Conservation (phyloP, 2,329 filamentous ascomycete species). For the Aspergillus jensenii region DNA sequence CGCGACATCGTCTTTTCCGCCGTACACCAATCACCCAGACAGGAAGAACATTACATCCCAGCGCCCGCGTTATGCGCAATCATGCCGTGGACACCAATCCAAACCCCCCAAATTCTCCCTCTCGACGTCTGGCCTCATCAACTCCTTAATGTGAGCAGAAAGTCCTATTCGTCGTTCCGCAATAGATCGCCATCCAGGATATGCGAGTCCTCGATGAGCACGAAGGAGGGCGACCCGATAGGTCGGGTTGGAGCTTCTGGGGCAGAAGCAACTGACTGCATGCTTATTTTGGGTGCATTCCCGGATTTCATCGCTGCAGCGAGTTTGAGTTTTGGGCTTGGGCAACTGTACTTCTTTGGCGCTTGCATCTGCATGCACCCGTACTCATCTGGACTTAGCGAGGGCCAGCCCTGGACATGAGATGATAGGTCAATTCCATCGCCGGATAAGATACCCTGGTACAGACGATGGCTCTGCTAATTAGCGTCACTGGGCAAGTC, state of each 20-base stretch:
- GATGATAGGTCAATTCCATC: slow-evolving; percentile 7
- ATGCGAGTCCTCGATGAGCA: slow-evolving; percentile 1
- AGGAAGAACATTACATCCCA: no score
- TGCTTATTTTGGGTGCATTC: slow-evolving; percentile 3
- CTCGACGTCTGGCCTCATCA: background rate
- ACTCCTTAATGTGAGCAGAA: background rate
- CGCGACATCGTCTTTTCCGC: no score
- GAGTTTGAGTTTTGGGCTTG: background rate
- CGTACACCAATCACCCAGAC: no score
- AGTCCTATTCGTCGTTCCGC: background rate
- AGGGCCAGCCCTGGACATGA: background rate
- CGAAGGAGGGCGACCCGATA: slow-evolving; percentile 1
- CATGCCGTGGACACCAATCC: background rate
- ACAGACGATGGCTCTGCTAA: background rate
- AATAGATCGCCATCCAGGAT: background rate
- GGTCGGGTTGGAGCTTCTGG: background rate
- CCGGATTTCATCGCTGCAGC: slow-evolving; percentile 13
- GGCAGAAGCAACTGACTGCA: background rate
- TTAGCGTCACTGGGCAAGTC: no score
- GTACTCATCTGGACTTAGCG: background rate
- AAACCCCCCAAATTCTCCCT: background rate
- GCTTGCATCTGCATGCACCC: background rate
- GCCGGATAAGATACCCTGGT: background rate
- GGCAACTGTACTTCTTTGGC: slow-evolving; percentile 11
- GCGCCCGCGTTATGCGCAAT: no score